Base-by-base conservation (phyloP, 495 filamentous ascomycete species). In the Aspergillus asperescens region DNA sequence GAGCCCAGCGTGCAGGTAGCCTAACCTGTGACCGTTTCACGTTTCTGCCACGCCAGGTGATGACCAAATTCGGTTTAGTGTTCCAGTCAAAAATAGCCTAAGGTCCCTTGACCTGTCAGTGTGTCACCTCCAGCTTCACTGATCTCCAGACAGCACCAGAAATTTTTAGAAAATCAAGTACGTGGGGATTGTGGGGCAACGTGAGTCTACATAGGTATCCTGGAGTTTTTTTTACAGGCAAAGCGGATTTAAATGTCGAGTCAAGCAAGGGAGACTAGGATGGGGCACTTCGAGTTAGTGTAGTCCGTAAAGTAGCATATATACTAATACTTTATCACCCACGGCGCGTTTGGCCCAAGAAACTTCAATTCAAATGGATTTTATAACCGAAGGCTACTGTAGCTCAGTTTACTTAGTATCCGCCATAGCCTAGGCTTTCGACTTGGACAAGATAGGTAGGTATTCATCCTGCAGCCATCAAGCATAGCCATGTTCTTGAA, bases 401-500 rank as follows among this genome's bases (percentile, higher is more conserved):
- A n/a, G n/a, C n/a, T n/a, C n/a, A n/a, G n/a, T n/a, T n/a, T n/a
- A n/a, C n/a, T n/a, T n/a, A n/a, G n/a, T n/a, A n/a, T n/a, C n/a
- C n/a, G n/a, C n/a, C n/a, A n/a, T n/a, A n/a, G n/a, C n/a, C n/a
- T n/a, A n/a, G n/a, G n/a, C n/a, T n/a, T n/a, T n/a, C n/a, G n/a
- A n/a, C n/a, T n/a, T n/a, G n/a, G n/a, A n/a, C n/a, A n/a, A n/a
- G n/a, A n/a, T n/a, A n/a, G n/a, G n/a, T n/a, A n/a, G n/a, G n/a
- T n/a, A 5, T 44, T 50, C 22, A 20, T 38, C 27, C 45, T 57
- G 47, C 41, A 23, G 7, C 12, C 5, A 42, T 70, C 54, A 78
- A 15, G 60, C 64, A 66, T 89, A 89, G 5, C 77, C 79, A 63
- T 87, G 80, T 20, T 78, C 71, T 50, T 68, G 65, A 53, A 93